Conservation (phyloP, 192 early-diverging fungal genomes). For the Dimargaris xerosporica region DNA sequence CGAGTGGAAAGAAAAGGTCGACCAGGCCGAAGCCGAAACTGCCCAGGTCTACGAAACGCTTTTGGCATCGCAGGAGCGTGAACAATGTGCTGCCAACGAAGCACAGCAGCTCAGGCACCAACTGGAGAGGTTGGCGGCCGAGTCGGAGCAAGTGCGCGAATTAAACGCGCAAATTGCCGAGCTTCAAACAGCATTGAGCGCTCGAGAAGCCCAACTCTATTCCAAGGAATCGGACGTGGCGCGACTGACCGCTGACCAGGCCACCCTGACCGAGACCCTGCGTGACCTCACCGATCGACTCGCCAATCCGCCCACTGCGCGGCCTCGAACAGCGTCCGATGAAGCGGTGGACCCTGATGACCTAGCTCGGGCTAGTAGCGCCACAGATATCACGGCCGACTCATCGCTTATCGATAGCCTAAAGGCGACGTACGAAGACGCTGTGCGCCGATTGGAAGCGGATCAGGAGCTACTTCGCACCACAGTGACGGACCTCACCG, state of each 20-base stretch:
- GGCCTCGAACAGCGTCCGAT: too few species aligned
- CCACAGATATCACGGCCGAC: neutral
- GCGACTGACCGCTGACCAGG: neutral
- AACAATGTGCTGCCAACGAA: too few species aligned
- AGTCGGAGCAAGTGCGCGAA: too few species aligned
- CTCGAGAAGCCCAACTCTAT: too few species aligned
- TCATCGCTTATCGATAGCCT: neutral
- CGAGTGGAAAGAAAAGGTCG: neutral
- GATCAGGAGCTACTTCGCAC: neutral
- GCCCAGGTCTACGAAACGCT: too few species aligned
- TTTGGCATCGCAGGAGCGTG: too few species aligned
- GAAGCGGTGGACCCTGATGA: too few species aligned
- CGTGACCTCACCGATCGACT: neutral
- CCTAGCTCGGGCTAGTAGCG: neutral
- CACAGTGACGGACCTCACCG: constrained; percentile 5
- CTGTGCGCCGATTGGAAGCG: neutral
- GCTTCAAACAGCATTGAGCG: too few species aligned
- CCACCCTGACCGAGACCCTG: constrained; percentile 4
- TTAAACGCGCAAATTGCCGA: too few species aligned
- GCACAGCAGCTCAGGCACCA: too few species aligned
- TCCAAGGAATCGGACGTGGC: neutral
- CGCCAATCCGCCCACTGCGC: neutral
- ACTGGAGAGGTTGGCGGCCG: too few species aligned
- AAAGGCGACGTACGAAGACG: neutral
- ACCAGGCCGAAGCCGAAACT: neutral